Evolutionary conservation across 225 moss, liverwort and hornwort genomes (phyloP), one percentile per base, ranked within the genome.

Genomic region (Climacium dendroides): DNA sequence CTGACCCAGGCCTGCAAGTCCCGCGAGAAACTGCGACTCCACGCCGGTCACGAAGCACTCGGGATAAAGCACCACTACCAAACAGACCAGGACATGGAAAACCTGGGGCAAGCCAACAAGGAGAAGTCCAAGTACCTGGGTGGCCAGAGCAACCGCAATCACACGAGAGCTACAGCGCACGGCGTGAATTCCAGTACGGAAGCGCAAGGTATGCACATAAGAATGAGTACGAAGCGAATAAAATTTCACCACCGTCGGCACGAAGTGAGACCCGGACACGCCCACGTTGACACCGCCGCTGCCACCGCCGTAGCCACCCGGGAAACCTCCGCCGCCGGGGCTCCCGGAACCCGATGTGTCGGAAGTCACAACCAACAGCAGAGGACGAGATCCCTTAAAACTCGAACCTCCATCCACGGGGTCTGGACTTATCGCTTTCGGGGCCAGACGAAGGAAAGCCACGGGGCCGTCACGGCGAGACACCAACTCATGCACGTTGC

Each of bases 101-200:
- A 57, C 57, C 45, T 55, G 12, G 1, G 18, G 58, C 11, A 60
- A 59, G 47, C 60, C 4, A 60, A 45, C 30, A 32, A 35, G 6
- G 26, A 77, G 32, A 71, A 45, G 54, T 4, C 60, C 88, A 62
- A 72, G 76, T 89, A 99, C 98, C 98, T 99, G 98, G 65, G 95
- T 94, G 54, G 93, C 92, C 67, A 99, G 90, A 86, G 96, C 97
- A 70, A 99, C 98, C 47, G 97, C 98, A 34, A 99, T 95, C 69
- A 96, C 94, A 26, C 98, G 96, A 78, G 96, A 88, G 92, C 96
- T 97, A 85, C 97, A 97, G 55, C 98, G 96, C 82, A 99, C 98
- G 79, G 97, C 98, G 91, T 95, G 95, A 59, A 99, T 95, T 45
- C 94, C 95, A 24, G 95, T 97, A 85, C 95, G 93, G 87, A 99